Evolutionary conservation across 169 alveolate genomes (phyloP).

Genomic region (Cryptosporidium felis): DNA sequence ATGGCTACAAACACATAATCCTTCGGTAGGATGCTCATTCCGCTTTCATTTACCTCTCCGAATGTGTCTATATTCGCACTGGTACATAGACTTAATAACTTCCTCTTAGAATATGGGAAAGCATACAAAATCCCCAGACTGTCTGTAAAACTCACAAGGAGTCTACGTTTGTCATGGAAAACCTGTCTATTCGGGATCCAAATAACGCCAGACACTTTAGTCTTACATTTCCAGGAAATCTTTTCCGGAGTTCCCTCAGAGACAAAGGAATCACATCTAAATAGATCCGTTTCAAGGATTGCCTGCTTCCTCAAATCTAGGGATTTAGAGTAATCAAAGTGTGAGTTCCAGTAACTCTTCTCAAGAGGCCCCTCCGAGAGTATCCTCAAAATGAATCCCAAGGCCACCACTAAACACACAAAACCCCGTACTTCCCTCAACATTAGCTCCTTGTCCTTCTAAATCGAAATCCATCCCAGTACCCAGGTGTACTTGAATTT

Average conservation of each 20-base stretch:
- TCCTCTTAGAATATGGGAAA: slow-evolving; percentile 25
- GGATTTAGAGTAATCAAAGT: not conserved
- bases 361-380: no score
- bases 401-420: no score
- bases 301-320: not conserved
- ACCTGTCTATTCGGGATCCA: slow-evolving; percentile 39
- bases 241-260: not conserved
- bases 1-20: slow-evolving; percentile 26
- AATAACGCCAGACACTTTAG: slow-evolving; percentile 7
- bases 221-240: slow-evolving; percentile 45
- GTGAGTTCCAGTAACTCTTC: slow-evolving; percentile 21
- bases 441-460: no score
- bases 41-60: not conserved
- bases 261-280: not conserved
- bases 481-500: no score
- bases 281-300: slow-evolving; percentile 2
- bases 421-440: no score
- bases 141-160: slow-evolving; percentile 34
- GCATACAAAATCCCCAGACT: slow-evolving; percentile 27
- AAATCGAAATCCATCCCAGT: no score
- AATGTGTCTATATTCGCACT: slow-evolving; percentile 19
- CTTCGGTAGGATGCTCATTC: not conserved
- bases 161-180: not conserved
- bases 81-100: slow-evolving; percentile 25
- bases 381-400: no score